Evolutionary conservation across 2,329 filamentous ascomycete genomes (phyloP).

Genomic region (Diaporthe sp.): DNA sequence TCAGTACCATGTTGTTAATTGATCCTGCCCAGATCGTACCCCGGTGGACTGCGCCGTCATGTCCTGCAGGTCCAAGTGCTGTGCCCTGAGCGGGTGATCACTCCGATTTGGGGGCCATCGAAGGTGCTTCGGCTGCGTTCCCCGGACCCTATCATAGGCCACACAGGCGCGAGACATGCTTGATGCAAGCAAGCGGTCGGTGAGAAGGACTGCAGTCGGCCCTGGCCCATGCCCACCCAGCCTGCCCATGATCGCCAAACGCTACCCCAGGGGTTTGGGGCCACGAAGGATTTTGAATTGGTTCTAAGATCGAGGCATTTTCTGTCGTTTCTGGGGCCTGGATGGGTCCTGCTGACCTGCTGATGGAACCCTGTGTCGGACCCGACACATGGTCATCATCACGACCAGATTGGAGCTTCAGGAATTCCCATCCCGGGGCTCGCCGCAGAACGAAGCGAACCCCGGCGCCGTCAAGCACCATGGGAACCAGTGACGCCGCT

Average conservation of each 20-base stretch:
- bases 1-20: neutral
- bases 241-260: neutral
- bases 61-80: conserved; percentile 27
- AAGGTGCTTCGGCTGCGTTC: conserved; percentile 17
- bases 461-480: neutral
- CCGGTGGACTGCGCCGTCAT: neutral
- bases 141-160: conserved; percentile 16
- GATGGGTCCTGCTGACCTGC: conserved; percentile 8
- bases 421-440: neutral
- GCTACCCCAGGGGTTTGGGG: neutral
- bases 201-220: conserved; percentile 4
- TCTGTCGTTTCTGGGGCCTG: neutral
- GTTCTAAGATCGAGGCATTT: conserved; percentile 30
- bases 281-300: conserved; percentile 13
- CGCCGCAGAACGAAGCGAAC: neutral
- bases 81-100: conserved; percentile 25
- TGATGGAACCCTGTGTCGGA: conserved; percentile 3
- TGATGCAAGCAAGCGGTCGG: conserved; percentile 25
- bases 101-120: conserved; percentile 7
- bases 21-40: neutral
- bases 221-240: neutral
- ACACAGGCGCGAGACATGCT: conserved; percentile 15
- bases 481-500: neutral
- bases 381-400: neutral
- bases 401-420: neutral